Conservation (phyloP, 768 basidiomycete genomes). For the Polyporus arcularius region DNA sequence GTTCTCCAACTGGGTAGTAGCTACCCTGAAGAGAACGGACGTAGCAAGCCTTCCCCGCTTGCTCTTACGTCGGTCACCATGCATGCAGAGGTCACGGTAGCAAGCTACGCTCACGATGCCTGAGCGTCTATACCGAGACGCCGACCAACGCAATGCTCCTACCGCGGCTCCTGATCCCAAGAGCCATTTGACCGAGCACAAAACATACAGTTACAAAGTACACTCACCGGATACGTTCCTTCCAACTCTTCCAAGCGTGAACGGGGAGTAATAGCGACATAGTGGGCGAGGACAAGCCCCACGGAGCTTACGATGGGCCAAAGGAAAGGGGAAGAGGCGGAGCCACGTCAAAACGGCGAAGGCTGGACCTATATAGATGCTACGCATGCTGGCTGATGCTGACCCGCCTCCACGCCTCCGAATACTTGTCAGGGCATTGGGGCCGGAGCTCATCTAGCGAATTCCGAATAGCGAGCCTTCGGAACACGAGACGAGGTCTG, state of each 20-base stretch:
- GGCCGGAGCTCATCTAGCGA: constrained; percentile 13
- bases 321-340: not conserved
- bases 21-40: no score
- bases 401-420: not conserved
- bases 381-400: not conserved
- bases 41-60: no score
- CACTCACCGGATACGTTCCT: constrained; percentile 37
- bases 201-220: not conserved
- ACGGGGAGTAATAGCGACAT: constrained; percentile 25
- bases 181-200: not conserved
- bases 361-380: constrained; percentile 5
- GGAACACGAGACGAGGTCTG: not conserved
- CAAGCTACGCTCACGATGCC: no score
- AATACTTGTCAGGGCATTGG: constrained; percentile 7
- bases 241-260: constrained; percentile 36
- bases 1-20: no score
- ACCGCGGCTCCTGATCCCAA: not conserved
- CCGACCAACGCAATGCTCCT: no score
- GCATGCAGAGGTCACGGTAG: not conserved
- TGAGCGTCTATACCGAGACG: no score
- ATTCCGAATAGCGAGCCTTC: constrained; percentile 22
- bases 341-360: not conserved
- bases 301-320: not conserved
- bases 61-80: no score
- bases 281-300: constrained; percentile 1